A percentile compares a stretch with the other conserved stretches of the same genome.
Evolutionary conservation across 768 basidiomycete genomes (phyloP).

Genomic region (Pleurotus ostreatus): DNA sequence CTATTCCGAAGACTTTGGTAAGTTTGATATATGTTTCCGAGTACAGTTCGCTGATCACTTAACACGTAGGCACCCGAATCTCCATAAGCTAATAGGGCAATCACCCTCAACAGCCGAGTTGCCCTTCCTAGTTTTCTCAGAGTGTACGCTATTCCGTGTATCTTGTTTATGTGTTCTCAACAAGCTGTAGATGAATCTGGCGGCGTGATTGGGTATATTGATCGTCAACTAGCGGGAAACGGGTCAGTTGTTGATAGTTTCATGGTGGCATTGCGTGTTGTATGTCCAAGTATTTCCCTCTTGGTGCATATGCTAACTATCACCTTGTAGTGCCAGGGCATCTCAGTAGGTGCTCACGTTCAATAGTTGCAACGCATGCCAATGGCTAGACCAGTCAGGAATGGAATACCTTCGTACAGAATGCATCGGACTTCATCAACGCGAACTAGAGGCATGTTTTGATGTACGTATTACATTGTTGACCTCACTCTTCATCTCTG

Average conservation of each 20-base stretch:
- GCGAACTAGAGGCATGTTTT: not conserved
- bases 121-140: not conserved
- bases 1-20: not conserved
- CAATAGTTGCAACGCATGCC: not conserved
- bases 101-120: not conserved
- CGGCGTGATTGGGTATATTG: not conserved
- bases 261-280: not conserved
- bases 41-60: too few relatives aligned
- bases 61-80: not conserved
- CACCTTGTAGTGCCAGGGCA: not conserved
- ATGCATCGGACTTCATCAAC: not conserved
- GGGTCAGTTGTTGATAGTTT: not conserved
- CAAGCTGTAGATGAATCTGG: not conserved
- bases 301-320: not conserved
- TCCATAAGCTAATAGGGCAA: not conserved
- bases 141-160: not conserved
- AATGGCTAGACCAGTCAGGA: not conserved
- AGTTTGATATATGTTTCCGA: too few relatives aligned
- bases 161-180: not conserved
- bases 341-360: not conserved
- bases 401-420: not conserved
- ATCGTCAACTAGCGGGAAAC: not conserved
- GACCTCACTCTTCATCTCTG: too few relatives aligned
- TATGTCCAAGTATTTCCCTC: not conserved
- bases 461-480: not conserved